Evolutionary conservation across 495 filamentous ascomycete genomes (phyloP), one percentile per base, ranked within the genome.

Genomic region (Neurospora intermedia): DNA sequence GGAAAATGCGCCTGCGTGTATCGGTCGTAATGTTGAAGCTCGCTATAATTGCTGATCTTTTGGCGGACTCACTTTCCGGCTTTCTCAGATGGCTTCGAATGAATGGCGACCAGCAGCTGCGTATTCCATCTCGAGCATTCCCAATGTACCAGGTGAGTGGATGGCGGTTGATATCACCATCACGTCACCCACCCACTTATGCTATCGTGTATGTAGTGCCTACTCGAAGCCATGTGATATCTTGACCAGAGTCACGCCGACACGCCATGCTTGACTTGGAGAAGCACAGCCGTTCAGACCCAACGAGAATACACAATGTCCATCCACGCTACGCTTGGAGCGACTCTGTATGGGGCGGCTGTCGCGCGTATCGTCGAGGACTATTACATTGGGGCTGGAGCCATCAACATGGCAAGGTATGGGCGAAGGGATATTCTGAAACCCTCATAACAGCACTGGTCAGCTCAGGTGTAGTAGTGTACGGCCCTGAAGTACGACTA

Each of bases 41-140:
- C 16, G 6, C 54, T 38, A 18, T 27, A 66, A 27, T 9, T 35
- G 27, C 27, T 66, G 27, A 27, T 35, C 31, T 13, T 13, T 13
- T 20, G 20, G 35, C 13, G 27, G 40, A 41, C 54, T 66, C 6
- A 27, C 0, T 27, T 59, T 23, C 48, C 23, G 48, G 1, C 13
- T 31, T 59, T 31, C 4, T 27, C 23, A 79, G 76, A 74, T 81
- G 71, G 76, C 77, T 71, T 76, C 76, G 11, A 78, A 77, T 59
- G 80, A 90, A 74, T 91, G 88, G 89, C 89, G 84, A 74, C 89
- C 89, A 6, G 82, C 87, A 69, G 82, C 83, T 41, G 83, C 85
- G 18, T 82, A 83, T 62, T 81, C 84, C 73, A 89, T 90, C 75
- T 74, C 73, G 35, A 80, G 81, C 73, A 75, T 90, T 48, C 71